Evolutionary conservation across 2,329 filamentous ascomycete genomes (phyloP).

Genomic region (Alternaria triticimaculans): DNA sequence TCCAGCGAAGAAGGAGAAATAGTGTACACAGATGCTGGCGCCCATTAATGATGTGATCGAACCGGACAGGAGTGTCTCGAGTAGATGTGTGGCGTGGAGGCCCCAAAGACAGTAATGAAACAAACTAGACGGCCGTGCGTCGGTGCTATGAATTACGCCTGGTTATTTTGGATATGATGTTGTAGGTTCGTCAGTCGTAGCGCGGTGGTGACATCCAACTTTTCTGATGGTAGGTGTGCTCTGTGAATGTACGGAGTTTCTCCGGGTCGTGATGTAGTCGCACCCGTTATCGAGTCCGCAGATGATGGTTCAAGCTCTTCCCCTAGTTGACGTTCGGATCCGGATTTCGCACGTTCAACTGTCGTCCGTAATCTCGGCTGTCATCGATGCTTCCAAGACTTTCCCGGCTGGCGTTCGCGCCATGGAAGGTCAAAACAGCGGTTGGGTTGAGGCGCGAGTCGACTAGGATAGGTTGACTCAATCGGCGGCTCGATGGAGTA

Average conservation of each 20-base stretch:
- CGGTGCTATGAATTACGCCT: constrained; percentile 30
- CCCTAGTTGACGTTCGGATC: constrained; percentile 26
- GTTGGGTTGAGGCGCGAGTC: constrained; percentile 58
- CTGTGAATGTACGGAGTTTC: constrained; percentile 3
- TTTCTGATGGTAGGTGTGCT: constrained; percentile 12
- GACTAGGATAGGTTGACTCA: constrained; percentile 55
- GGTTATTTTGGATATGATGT: constrained; percentile 14
- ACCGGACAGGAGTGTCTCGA: constrained; percentile 6
- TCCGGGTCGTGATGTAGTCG: background rate
- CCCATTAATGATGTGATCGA: constrained; percentile 24
- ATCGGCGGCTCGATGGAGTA: constrained; percentile 45
- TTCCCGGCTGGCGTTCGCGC: constrained; percentile 51
- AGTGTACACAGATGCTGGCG: constrained; percentile 26
- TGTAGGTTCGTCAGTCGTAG: constrained; percentile 39
- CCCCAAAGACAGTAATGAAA: constrained; percentile 5
- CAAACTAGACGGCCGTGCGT: constrained; percentile 23
- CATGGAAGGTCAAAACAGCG: constrained; percentile 54
- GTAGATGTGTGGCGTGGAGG: background rate
- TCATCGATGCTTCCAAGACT: constrained; percentile 57
- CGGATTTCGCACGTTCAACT: constrained; percentile 53
- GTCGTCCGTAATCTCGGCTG: constrained; percentile 56
- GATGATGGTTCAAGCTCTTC: background rate
- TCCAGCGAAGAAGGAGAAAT: constrained; percentile 21
- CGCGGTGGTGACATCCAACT: constrained; percentile 26
- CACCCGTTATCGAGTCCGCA: background rate